These are phyloP conservation scores for Galerina sulciceps DNA, from an alignment of 768 basidiomycete genomes.

Conservation along the genomic window DNA sequence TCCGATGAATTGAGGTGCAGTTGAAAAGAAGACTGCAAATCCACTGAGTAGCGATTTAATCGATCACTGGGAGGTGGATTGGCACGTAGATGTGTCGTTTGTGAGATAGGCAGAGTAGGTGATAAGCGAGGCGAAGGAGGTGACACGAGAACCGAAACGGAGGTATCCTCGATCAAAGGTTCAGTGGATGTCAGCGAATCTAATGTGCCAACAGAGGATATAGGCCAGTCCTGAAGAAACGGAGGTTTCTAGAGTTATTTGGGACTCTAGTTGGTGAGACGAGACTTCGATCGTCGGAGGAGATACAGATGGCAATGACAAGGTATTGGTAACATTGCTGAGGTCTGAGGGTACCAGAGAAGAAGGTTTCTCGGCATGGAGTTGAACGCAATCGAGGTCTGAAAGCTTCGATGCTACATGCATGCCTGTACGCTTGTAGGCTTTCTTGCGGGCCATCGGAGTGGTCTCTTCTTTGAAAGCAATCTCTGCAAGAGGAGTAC, in stretches of 20 bases:
- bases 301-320: neutral
- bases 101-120: slow-evolving; percentile 6
- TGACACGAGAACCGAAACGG: slow-evolving; percentile 25
- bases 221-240: slow-evolving; percentile 11
- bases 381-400: slow-evolving; percentile 18
- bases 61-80: slow-evolving; percentile 20
- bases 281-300: slow-evolving; percentile 14
- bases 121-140: slow-evolving; percentile 26
- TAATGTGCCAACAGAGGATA: slow-evolving; percentile 29
- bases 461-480: slow-evolving; percentile 35
- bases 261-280: neutral
- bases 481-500: slow-evolving; percentile 44
- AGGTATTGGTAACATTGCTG: neutral
- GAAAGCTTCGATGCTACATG: slow-evolving; percentile 23
- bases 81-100: slow-evolving; percentile 28
- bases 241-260: neutral
- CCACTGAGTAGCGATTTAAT: slow-evolving; percentile 44
- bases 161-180: slow-evolving; percentile 26
- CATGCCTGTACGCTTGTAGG: slow-evolving; percentile 25
- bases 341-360: slow-evolving; percentile 6
- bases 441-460: slow-evolving; percentile 37
- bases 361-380: slow-evolving; percentile 10
- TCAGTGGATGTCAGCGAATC: slow-evolving; percentile 25
- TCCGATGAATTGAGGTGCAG: slow-evolving; percentile 48
- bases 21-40: slow-evolving; percentile 52